Percentiles rank a stretch among this genome's conserved stretches.
Evolutionary conservation across 2,329 filamentous ascomycete species (phyloP).

Genomic region (Dothiorella sarmentorum): DNA sequence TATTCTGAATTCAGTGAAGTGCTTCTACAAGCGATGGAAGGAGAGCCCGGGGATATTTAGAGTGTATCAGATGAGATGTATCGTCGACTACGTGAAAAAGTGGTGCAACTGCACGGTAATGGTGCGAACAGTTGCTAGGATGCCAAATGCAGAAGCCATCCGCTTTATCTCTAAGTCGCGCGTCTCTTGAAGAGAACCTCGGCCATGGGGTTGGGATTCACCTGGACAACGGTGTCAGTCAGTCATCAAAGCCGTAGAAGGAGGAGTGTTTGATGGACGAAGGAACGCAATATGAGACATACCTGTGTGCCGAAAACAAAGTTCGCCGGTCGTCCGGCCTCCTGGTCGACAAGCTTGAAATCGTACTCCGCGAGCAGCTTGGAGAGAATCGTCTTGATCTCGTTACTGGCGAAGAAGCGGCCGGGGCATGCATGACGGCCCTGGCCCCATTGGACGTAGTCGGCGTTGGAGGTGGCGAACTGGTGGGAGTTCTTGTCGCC

Average conservation of each 20-base stretch:
- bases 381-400: conserved; percentile 35
- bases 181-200: background rate
- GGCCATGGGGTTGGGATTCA: conserved; percentile 3
- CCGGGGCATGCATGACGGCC: conserved; percentile 34
- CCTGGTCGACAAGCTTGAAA: conserved; percentile 21
- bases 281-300: no score
- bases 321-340: conserved; percentile 12
- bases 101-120: no score
- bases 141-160: no score
- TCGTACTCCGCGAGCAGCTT: conserved; percentile 30
- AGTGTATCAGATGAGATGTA: no score
- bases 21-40: no score
- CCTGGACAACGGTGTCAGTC: background rate
- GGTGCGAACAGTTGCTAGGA: no score
- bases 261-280: no score
- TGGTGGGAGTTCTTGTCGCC: conserved; percentile 23
- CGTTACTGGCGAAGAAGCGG: conserved; percentile 32
- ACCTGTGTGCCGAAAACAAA: conserved; percentile 6
- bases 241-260: no score
- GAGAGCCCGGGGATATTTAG: no score
- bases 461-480: conserved; percentile 28
- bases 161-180: background rate
- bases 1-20: no score
- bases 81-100: no score
- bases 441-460: conserved; percentile 30